Evolutionary conservation across 768 basidiomycete genomes (phyloP).

Genomic region (Pleurotus platypus): DNA sequence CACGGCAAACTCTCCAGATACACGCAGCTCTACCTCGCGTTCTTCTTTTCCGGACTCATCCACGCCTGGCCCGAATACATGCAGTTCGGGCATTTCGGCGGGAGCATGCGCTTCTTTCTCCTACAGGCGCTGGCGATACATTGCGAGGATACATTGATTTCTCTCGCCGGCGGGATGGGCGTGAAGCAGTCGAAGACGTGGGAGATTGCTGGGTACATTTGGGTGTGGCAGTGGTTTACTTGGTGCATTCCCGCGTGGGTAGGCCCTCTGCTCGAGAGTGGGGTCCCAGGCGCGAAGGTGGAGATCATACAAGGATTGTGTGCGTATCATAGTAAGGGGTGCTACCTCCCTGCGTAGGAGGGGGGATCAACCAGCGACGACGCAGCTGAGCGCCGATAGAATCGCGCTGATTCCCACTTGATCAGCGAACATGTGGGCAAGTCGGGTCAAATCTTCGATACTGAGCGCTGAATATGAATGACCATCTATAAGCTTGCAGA

Average conservation of each 20-base stretch:
- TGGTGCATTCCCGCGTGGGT: slow-evolving; percentile 1
- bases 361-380: too few relatives aligned
- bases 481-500: too few relatives aligned
- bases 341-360: too few relatives aligned
- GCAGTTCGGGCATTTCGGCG: too few relatives aligned
- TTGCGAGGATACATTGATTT: slow-evolving; percentile 25
- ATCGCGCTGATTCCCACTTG: too few relatives aligned
- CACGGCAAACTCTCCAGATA: slow-evolving; percentile 18
- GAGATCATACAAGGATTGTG: too few relatives aligned
- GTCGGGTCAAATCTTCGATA: too few relatives aligned
- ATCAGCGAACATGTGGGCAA: too few relatives aligned
- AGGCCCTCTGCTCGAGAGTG: background rate
- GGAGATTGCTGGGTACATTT: slow-evolving; percentile 12
- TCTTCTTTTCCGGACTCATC: too few relatives aligned
- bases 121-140: slow-evolving; percentile 27
- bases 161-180: slow-evolving; percentile 12
- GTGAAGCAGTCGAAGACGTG: background rate
- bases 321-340: too few relatives aligned
- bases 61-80: slow-evolving; percentile 15
- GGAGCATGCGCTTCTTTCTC: slow-evolving; percentile 22
- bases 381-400: too few relatives aligned
- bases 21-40: slow-evolving; percentile 27
- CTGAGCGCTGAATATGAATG: too few relatives aligned
- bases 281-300: background rate
- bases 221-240: slow-evolving; percentile 15